These are phyloP conservation scores for Diaporthe citrichinensis DNA, from an alignment of 2,329 filamentous ascomycete species.

Conservation along the genomic window DNA sequence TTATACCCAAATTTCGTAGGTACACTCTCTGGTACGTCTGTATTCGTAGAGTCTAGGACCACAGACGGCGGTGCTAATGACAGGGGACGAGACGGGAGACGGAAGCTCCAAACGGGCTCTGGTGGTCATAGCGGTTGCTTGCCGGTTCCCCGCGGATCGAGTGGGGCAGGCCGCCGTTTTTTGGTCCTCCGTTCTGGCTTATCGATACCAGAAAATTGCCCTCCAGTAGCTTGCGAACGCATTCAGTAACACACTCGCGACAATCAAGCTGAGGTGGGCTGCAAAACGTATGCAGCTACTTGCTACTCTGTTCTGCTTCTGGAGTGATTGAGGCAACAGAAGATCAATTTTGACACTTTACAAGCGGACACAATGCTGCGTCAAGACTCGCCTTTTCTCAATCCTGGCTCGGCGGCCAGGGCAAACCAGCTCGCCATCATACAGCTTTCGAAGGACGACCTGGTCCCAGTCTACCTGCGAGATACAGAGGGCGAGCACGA, in stretches of 20 bases:
- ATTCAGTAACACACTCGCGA: background rate
- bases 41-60: no score
- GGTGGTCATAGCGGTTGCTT: background rate
- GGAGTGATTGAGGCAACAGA: background rate
- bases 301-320: background rate
- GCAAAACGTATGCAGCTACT: background rate
- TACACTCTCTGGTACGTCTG: no score
- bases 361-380: conserved; percentile 50
- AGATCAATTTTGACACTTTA: conserved; percentile 38
- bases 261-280: background rate
- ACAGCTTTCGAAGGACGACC: conserved; percentile 88
- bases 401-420: conserved; percentile 73
- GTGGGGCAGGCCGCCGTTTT: background rate
- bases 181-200: background rate
- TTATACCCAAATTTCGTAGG: no score
- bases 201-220: conserved; percentile 38
- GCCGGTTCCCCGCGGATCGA: background rate
- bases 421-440: conserved; percentile 83
- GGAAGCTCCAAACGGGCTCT: background rate
- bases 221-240: background rate
- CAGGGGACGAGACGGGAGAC: background rate
- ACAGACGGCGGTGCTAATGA: background rate
- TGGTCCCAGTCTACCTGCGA: conserved; percentile 81
- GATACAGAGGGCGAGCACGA: conserved; percentile 73
- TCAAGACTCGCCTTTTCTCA: conserved; percentile 81